Evolutionary conservation across 768 basidiomycete species (phyloP), one percentile per base, ranked within the genome.

Genomic region (Amanita rimosa): DNA sequence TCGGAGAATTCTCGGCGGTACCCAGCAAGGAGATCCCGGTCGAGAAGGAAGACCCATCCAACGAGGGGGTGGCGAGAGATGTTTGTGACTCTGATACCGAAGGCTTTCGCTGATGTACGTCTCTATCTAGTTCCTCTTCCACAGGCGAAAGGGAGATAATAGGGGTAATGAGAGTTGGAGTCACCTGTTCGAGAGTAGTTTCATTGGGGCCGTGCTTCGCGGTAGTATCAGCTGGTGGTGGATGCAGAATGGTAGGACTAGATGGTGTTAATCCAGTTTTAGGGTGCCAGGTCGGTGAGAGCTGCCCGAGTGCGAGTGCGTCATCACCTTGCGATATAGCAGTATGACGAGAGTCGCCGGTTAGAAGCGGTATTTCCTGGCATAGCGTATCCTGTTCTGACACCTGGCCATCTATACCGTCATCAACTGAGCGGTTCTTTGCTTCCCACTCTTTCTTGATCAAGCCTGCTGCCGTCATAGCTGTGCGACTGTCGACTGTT

Each of bases 361-460:
- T 8, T 27, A 9, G 27, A 27, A 2, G 26, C 26, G 26, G 26
- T 26, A 26, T 26, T 26, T 26, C 26, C 22, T 22, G 24, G 24
- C 24, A 6, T 26, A 27, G 7, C 29, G 10, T 11, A 11, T 29
- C 10, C 26, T 26, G 26, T 26, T 26, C 26, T 26, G 26, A 6
- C 6, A 26, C 6, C 26, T 19, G 16, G 49, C 31, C 6, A 31
- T n/a, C 14, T 9, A 16, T 9, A 61, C 59, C 56, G 3, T 53
- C 52, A 3, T 53, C 52, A 24, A 61, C 60, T 6, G 51, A 34
- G 21, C 55, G 58, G 52, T 75, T 72, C 52, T 60, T 65, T 2
- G 68, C 65, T 52, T 75, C 65, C 78, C 78, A 82, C 46, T 70
- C 68, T 39, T 70, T 63, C 58, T 78, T 81, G 57, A 82, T 65